These are phyloP conservation scores for Lentinula aciculospora DNA, from an alignment of 768 basidiomycete genomes.

Conservation along the genomic window DNA sequence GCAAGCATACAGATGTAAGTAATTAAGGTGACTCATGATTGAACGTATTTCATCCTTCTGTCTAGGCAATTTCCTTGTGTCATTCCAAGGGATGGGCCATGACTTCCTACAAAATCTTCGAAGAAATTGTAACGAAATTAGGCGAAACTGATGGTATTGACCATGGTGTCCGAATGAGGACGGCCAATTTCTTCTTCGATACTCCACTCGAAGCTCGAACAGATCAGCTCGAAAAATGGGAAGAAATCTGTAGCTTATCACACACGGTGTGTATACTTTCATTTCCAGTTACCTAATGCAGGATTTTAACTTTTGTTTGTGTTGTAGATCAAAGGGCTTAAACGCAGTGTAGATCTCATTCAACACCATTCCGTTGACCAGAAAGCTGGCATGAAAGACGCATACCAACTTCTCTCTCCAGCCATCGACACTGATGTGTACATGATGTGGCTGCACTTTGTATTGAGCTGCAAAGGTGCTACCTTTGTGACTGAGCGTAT, in stretches of 20 bases:
- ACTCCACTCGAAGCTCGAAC: conserved; percentile 18
- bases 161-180: conserved; percentile 27
- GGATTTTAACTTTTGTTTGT: conserved; percentile 18
- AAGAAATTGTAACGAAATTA: conserved; percentile 12
- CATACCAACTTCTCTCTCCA: conserved; percentile 27
- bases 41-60: neutral
- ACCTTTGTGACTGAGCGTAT: conserved; percentile 22
- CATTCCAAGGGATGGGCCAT: conserved; percentile 30
- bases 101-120: conserved; percentile 27
- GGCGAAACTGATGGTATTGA: conserved; percentile 16
- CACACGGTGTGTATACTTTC: neutral
- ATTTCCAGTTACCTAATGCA: neutral
- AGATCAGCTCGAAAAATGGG: conserved; percentile 25
- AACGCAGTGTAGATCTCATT: conserved; percentile 17
- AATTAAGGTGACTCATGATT: neutral
- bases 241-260: conserved; percentile 14
- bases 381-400: conserved; percentile 24
- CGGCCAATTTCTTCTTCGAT: conserved; percentile 30
- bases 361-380: conserved; percentile 21
- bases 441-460: conserved; percentile 25
- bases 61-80: conserved; percentile 20
- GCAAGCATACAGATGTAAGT: conserved; percentile 25
- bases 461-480: conserved; percentile 22
- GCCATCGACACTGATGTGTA: conserved; percentile 30
- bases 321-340: conserved; percentile 9